Evolutionary conservation across 108 stramenopile species (phyloP).

Genomic region (Aureococcus anophagefferens): DNA sequence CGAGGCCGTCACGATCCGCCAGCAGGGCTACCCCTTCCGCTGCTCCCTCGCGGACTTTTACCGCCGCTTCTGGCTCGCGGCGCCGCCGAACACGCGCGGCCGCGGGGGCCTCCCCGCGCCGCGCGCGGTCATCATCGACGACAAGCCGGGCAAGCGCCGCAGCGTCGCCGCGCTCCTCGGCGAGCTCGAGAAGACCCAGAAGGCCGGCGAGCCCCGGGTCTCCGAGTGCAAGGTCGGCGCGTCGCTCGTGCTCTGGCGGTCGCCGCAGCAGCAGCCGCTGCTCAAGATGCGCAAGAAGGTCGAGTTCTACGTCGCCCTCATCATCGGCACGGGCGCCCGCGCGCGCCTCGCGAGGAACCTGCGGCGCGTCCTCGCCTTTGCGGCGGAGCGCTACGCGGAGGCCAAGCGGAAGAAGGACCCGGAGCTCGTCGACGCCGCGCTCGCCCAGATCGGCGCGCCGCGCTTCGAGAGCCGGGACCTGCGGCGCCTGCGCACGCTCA

Average conservation of each 20-base stretch:
- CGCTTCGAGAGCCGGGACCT: slow-evolving; percentile 1
- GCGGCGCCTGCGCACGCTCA: slow-evolving; percentile 1
- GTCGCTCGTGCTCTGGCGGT: slow-evolving; percentile 14
- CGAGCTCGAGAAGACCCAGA: slow-evolving; percentile 11
- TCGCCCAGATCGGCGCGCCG: slow-evolving; percentile 5
- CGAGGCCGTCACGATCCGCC: slow-evolving; percentile 51
- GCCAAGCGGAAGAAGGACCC: slow-evolving; percentile 10
- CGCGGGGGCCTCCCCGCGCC: background rate
- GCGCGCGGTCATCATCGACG: too few species aligned
- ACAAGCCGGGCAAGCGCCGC: too few species aligned
- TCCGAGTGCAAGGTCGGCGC: slow-evolving; percentile 16
- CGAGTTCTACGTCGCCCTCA: slow-evolving; percentile 30
- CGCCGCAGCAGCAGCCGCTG: slow-evolving; percentile 23
- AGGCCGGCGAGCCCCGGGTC: slow-evolving; percentile 10
- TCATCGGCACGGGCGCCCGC: slow-evolving; percentile 26
- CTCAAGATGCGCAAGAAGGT: slow-evolving; percentile 41
- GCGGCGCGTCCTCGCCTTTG: slow-evolving; percentile 4
- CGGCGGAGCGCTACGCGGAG: slow-evolving; percentile 3
- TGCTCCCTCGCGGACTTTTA: slow-evolving; percentile 38
- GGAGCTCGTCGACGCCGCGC: slow-evolving; percentile 11
- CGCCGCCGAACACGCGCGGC: background rate
- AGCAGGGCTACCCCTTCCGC: slow-evolving; percentile 49
- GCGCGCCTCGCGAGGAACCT: slow-evolving; percentile 13
- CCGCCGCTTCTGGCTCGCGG: background rate
- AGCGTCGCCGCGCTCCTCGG: too few species aligned